Percentiles rank a stretch among this genome's conserved stretches.
Conservation (phyloP, 345 rosid species). For the Citrus sinensis region DNA sequence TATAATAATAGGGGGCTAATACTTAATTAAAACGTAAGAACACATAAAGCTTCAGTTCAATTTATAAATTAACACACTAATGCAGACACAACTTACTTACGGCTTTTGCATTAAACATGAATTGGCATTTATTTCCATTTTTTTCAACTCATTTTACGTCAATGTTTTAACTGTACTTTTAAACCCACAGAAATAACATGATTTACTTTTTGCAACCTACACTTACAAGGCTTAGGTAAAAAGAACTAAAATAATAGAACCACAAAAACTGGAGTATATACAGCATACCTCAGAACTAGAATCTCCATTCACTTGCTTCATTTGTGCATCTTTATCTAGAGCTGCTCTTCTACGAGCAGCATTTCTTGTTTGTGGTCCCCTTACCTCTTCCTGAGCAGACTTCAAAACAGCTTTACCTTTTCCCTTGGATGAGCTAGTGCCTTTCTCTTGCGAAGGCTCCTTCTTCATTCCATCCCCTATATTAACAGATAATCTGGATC, state of each 20-base stretch:
- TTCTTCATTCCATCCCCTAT: conserved; percentile 68
- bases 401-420: conserved; percentile 98
- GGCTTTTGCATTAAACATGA: background rate
- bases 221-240: background rate
- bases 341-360: conserved; percentile 84
- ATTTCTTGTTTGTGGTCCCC: conserved; percentile 97
- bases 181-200: background rate
- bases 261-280: background rate
- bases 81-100: background rate
- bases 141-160: too few species aligned
- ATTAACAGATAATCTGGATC: conserved; percentile 78
- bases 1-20: background rate
- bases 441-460: conserved; percentile 65
- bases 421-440: conserved; percentile 78
- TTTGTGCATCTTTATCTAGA: conserved; percentile 67
- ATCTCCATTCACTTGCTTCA: conserved; percentile 70
- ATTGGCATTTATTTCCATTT: background rate
- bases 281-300: conserved; percentile 84
- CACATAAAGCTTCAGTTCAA: background rate
- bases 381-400: conserved; percentile 64
- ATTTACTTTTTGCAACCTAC: background rate
- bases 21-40: background rate
- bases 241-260: background rate
- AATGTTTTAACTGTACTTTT: background rate
- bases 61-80: background rate